Conservation (phyloP, 2,329 filamentous ascomycete species). For the Bipolaris bicolor region DNA sequence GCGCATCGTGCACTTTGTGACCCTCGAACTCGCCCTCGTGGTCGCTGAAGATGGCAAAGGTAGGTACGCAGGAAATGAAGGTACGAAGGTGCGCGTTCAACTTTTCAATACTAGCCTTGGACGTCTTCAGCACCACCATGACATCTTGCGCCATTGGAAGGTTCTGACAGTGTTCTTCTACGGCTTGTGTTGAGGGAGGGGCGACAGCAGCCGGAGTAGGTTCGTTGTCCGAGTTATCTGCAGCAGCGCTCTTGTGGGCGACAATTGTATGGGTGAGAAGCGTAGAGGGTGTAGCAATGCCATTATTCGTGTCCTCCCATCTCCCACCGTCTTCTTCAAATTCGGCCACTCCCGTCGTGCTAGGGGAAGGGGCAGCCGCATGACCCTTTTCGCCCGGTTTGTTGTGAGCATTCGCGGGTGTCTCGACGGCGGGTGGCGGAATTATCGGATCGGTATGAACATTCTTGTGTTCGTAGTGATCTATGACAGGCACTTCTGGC, state of each 20-base stretch:
- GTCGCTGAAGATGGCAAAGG: constrained; percentile 66
- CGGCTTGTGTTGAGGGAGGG: constrained; percentile 4
- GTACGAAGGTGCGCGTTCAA: constrained; percentile 62
- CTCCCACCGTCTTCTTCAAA: constrained; percentile 30
- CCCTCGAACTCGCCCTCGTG: constrained; percentile 60
- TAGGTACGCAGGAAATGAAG: constrained; percentile 61
- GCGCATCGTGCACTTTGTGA: constrained; percentile 57
- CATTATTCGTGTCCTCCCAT: constrained; percentile 24
- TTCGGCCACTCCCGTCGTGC: constrained; percentile 16
- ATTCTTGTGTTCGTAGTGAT: constrained; percentile 32
- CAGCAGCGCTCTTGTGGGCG: constrained; percentile 6
- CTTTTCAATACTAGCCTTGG: constrained; percentile 63
- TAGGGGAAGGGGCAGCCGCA: constrained; percentile 5
- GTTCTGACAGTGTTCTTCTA: constrained; percentile 31
- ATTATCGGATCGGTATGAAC: constrained; percentile 27
- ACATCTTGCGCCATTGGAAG: constrained; percentile 54
- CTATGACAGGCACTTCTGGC: constrained; percentile 31
- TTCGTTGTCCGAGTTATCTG: not conserved
- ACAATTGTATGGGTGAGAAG: constrained; percentile 9
- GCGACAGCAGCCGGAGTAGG: constrained; percentile 4
- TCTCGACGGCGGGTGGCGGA: constrained; percentile 24
- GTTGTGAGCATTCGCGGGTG: constrained; percentile 13
- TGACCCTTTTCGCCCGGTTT: constrained; percentile 6
- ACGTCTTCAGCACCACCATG: constrained; percentile 64
- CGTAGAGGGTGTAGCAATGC: constrained; percentile 16